These are phyloP conservation scores for Orbilia brochopaga DNA, from an alignment of 2,329 filamentous ascomycete species.

Conservation along the genomic window DNA sequence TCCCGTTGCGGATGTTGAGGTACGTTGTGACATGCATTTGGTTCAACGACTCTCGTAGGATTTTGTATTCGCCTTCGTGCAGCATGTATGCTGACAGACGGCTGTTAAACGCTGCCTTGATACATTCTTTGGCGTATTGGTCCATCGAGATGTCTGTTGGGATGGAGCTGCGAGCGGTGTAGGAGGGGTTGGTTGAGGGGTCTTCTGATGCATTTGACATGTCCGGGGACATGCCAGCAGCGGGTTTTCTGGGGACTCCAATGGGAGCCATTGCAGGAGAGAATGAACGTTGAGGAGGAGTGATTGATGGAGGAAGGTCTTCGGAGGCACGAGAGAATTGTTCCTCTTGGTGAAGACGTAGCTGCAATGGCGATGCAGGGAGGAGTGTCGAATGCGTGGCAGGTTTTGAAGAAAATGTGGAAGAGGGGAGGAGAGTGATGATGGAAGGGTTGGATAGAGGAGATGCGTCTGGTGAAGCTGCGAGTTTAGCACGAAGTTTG, in stretches of 20 bases:
- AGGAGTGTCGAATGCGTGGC: background rate
- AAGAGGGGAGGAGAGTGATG: conserved; percentile 1
- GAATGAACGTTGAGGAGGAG: background rate
- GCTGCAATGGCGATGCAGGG: background rate
- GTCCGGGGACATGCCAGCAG: background rate
- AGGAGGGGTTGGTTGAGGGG: conserved; percentile 61
- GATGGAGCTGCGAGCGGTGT: conserved; percentile 81
- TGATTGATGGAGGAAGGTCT: conserved; percentile 8
- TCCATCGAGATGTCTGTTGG: conserved; percentile 73
- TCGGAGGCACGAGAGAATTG: conserved; percentile 5
- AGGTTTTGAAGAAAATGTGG: background rate
- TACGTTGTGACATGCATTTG: conserved; percentile 91
- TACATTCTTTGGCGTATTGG: conserved; percentile 89
- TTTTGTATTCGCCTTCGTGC: conserved; percentile 80
- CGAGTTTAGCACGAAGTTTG: conserved; percentile 42
- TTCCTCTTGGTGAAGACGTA: background rate
- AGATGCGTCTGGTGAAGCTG: conserved; percentile 34
- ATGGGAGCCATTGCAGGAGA: background rate
- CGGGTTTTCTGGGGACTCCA: background rate
- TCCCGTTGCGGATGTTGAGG: conserved; percentile 93
- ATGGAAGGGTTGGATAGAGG: conserved; percentile 22
- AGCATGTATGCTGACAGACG: conserved; percentile 87
- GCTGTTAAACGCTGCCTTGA: conserved; percentile 85
- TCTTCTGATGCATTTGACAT: background rate
- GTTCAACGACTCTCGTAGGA: conserved; percentile 81